Evolutionary conservation across 73 alveolate genomes (phyloP), one percentile per base, ranked within the genome.

Genomic region (Diophrys appendiculata): DNA sequence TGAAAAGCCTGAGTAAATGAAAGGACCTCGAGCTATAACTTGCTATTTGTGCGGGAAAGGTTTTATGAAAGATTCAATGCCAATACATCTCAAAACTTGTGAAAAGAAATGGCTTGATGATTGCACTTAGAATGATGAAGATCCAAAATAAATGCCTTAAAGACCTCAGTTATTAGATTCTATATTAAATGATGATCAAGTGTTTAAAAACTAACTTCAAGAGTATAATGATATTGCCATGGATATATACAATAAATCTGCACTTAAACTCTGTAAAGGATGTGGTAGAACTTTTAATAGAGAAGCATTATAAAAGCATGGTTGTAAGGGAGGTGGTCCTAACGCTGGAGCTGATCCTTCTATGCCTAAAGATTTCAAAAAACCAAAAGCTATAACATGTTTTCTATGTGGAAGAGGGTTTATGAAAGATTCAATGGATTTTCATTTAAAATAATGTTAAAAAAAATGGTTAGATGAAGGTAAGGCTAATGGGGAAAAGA

Each of bases 261-360:
- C 91, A 28, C 73, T 93, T n/a, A n/a, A n/a, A n/a, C n/a, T n/a
- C n/a, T n/a, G n/a, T n/a, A n/a, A n/a, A n/a, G 87, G 91, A 71
- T 94, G 99, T 79, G 93, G 87, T 24, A 89, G 99, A 75, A 96
- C 99, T 0, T 95, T 95, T 78, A 78, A 86, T 52, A 95, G 97
- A 26, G 98, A 92, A 77, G 87, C 96, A 54, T 72, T 95, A 23
- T 77, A 76, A 13, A 90, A 78, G n/a, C 99, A 93, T 81, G 54
- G n/a, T n/a, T n/a, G 78, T 0, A 78, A 90, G 11, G 34, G 29
- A 33, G n/a, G 65, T 64, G 31, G 11, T 2, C 34, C 34, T 24
- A 70, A 31, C 29, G 78, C 31, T 30, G 67, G 78, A 33, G 67
- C 31, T 33, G 34, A 70, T 33, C 78, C 78, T 1, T 70, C n/a